A percentile compares a stretch with the other conserved stretches of the same genome.
phyloP scores from a whole-genome alignment of 495 filamentous ascomycete species.

The Pyrenula massariospora region DNA sequence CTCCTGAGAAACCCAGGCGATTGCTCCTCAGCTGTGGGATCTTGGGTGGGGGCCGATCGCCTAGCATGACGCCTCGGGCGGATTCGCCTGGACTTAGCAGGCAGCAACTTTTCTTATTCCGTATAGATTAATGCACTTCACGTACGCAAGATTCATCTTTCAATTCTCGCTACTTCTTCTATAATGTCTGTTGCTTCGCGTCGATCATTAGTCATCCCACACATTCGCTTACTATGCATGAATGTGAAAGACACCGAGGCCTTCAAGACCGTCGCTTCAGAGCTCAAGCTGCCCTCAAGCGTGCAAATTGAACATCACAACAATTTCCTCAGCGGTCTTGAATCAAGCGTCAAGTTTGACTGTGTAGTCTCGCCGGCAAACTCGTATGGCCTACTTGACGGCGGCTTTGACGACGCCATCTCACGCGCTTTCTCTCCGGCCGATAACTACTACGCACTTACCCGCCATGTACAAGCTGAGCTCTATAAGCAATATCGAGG shows the following conservation, averaged over 20 bases:
- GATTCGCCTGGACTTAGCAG: too few relatives aligned
- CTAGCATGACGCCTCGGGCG: too few relatives aligned
- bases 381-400: slow-evolving; percentile 38
- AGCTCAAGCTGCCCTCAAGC: slow-evolving; percentile 12
- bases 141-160: too few relatives aligned
- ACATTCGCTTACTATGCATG: slow-evolving; percentile 27
- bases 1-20: too few relatives aligned
- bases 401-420: slow-evolving; percentile 42
- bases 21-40: too few relatives aligned
- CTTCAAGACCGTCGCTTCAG: slow-evolving; percentile 14
- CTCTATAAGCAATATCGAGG: slow-evolving; percentile 35
- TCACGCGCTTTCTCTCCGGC: slow-evolving; percentile 31
- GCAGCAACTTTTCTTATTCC: too few relatives aligned
- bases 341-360: slow-evolving; percentile 20
- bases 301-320: slow-evolving; percentile 23
- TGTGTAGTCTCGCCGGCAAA: slow-evolving; percentile 41
- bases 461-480: slow-evolving; percentile 21
- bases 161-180: background rate
- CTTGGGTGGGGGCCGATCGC: too few relatives aligned
- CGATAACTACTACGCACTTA: slow-evolving; percentile 32
- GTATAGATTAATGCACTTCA: too few relatives aligned
- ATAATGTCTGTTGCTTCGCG: background rate
- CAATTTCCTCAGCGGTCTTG: slow-evolving; percentile 19
- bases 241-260: slow-evolving; percentile 16
- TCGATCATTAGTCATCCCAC: slow-evolving; percentile 22